A percentile compares a stretch with the other conserved stretches of the same genome.
These are phyloP conservation scores for Canariomyces notabilis DNA, from an alignment of 2,329 filamentous ascomycete genomes.

Conservation along the genomic window DNA sequence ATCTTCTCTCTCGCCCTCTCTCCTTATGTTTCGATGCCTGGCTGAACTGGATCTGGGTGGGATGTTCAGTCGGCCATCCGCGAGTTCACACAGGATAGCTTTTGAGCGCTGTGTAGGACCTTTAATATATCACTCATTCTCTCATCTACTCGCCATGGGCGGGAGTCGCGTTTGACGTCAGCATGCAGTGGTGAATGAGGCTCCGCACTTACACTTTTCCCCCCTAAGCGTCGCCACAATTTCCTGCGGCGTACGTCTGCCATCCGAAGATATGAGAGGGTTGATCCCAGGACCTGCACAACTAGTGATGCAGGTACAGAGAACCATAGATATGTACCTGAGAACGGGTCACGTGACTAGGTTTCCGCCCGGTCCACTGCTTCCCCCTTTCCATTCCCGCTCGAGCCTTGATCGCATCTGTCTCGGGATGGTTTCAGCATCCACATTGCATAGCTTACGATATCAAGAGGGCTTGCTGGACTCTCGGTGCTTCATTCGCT, in stretches of 20 bases:
- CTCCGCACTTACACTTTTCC: background rate
- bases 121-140: slow-evolving; percentile 11
- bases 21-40: background rate
- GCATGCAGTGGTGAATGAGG: background rate
- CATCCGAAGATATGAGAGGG: background rate
- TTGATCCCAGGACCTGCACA: background rate
- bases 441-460: background rate
- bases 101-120: slow-evolving; percentile 6
- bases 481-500: background rate
- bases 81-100: slow-evolving; percentile 4
- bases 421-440: slow-evolving; percentile 25
- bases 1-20: background rate
- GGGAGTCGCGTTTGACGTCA: background rate
- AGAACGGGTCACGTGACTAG: slow-evolving; percentile 6
- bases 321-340: background rate
- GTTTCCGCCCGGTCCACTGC: no score
- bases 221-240: background rate
- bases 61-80: background rate
- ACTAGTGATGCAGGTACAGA: background rate
- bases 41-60: slow-evolving; percentile 3
- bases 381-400: background rate
- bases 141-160: background rate
- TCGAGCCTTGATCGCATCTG: slow-evolving; percentile 9
- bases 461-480: background rate
- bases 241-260: background rate